Evolutionary conservation across 495 filamentous ascomycete genomes (phyloP).

Genomic region (Penicillium samsonianum): DNA sequence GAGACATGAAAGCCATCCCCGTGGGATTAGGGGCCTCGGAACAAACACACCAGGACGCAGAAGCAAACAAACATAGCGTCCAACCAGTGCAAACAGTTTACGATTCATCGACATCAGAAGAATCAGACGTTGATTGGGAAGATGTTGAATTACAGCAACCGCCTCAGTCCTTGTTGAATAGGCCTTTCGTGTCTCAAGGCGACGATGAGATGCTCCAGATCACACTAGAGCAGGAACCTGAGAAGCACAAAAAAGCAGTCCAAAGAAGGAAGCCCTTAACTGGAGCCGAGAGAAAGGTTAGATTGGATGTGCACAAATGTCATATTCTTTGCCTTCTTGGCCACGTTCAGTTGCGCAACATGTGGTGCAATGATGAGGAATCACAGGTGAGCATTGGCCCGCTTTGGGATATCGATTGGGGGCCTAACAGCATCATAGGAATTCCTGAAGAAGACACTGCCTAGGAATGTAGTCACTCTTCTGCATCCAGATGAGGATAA

Average conservation of each 20-base stretch:
- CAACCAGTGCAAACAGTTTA: constrained; percentile 45
- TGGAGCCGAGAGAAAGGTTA: constrained; percentile 66
- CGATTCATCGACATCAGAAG: constrained; percentile 50
- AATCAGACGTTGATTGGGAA: constrained; percentile 72
- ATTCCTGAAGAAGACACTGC: constrained; percentile 59
- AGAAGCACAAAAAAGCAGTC: constrained; percentile 35
- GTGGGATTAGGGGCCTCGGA: constrained; percentile 12
- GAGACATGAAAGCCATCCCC: constrained; percentile 29
- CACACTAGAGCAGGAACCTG: constrained; percentile 52
- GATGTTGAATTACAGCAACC: constrained; percentile 59
- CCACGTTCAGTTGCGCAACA: constrained; percentile 73
- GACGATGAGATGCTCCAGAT: constrained; percentile 55
- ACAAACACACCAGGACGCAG: constrained; percentile 10
- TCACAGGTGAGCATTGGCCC: constrained; percentile 53
- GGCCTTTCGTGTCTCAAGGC: constrained; percentile 3
- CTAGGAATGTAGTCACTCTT: constrained; percentile 58
- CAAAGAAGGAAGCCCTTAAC: constrained; percentile 61
- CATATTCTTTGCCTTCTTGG: constrained; percentile 80
- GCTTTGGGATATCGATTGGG: not conserved
- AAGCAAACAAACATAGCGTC: constrained; percentile 15
- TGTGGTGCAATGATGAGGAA: constrained; percentile 81
- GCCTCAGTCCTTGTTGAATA: constrained; percentile 31
- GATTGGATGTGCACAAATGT: constrained; percentile 79
- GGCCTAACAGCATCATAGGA: constrained; percentile 31
- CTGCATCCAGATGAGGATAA: constrained; percentile 64